Evolutionary conservation across 225 moss, liverwort and hornwort species (phyloP), one percentile per base, ranked within the genome.

Genomic region (Asterella californica): DNA sequence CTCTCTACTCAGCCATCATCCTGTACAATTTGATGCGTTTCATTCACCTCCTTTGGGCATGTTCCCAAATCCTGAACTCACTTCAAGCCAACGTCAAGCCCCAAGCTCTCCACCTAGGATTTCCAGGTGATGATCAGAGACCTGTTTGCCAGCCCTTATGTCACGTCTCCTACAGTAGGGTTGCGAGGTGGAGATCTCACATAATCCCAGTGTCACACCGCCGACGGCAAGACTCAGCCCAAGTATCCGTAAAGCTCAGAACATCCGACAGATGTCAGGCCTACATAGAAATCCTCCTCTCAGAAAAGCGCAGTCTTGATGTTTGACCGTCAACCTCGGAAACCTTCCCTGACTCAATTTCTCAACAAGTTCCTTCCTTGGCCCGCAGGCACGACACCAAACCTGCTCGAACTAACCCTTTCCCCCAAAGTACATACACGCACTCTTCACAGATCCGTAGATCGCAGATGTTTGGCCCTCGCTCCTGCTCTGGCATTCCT

Each of bases 401-500:
- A 76, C 57, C 76, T 76, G 76, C 34, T 76, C 38, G 57, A 1
- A 77, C 76, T 77, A 77, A 17, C 60, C 76, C 42, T 46, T 61
- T 61, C 34, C 76, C 76, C 61, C 42, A 46, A 38, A 76, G 42
- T 27, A 77, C 45, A 77, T 62, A 63, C 27, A 77, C 76, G 76
- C 76, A 63, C 61, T 62, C 61, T 42, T 77, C 62, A 34, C 76
- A 63, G 63, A 76, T 77, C 76, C 76, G 61, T 19, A 50, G 76
- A 77, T 77, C 76, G 61, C 75, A 63, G 63, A 63, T 63, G 45
- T 77, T 60, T 62, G 62, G 61, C 62, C 42, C 76, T 77, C 42
- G 76, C 76, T 77, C 61, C 61, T 76, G 76, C 76, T 76, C 76
- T 60, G 76, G 76, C 76, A 60, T 76, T 77, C 62, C 62, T 77